phyloP scores from a whole-genome alignment of 495 filamentous ascomycete genomes.

The Cetradonia linearis region DNA sequence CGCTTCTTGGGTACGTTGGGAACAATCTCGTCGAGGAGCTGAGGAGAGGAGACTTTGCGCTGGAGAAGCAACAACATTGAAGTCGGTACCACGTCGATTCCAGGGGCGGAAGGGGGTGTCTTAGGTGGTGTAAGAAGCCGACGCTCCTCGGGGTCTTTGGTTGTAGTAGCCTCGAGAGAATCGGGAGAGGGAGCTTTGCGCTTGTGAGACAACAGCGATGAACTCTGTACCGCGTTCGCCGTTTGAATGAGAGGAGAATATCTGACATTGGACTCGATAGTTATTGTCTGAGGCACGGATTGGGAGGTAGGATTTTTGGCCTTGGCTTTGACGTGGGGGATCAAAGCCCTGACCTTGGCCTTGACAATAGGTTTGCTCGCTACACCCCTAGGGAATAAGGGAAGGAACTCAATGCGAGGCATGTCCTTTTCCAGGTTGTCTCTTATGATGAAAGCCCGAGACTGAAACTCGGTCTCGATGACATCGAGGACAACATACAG shows the following conservation, averaged over 20 bases:
- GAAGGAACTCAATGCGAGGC: conserved; percentile 61
- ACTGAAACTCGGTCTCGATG: conserved; percentile 23
- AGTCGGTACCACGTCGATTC: neutral
- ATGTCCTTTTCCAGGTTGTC: conserved; percentile 30
- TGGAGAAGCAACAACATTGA: neutral
- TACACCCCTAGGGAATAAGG: conserved; percentile 17
- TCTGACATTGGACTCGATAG: neutral
- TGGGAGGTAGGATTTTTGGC: neutral
- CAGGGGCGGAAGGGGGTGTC: neutral
- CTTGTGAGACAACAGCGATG: neutral
- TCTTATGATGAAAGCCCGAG: neutral
- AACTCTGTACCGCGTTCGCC: neutral
- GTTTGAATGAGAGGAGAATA: neutral
- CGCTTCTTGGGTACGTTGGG: neutral
- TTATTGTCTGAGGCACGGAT: neutral
- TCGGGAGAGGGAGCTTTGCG: neutral
- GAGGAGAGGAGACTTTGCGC: neutral
- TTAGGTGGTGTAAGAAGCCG: neutral
- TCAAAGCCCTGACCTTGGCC: neutral
- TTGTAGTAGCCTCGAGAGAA: too few relatives aligned
- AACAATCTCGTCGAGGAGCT: neutral
- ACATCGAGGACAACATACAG: conserved; percentile 27
- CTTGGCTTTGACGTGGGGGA: neutral
- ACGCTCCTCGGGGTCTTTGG: neutral
- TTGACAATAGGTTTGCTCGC: neutral